These are phyloP conservation scores for Aspergillus funiculosus DNA, from an alignment of 495 filamentous ascomycete species.

Conservation along the genomic window DNA sequence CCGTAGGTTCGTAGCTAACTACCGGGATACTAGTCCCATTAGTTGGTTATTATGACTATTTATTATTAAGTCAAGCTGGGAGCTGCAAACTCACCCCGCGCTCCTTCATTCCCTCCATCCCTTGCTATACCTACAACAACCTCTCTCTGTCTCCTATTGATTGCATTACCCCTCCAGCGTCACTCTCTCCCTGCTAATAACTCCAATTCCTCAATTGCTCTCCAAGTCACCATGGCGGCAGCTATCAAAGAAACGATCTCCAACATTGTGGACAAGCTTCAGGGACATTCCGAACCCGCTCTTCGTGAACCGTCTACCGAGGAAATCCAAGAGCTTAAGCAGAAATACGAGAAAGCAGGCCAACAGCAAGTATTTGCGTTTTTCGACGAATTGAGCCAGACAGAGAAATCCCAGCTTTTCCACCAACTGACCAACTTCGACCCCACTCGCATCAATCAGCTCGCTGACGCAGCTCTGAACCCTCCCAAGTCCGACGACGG, in stretches of 20 bases:
- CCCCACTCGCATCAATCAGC: slow-evolving; percentile 73
- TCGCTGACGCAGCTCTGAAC: slow-evolving; percentile 75
- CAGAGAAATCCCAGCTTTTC: slow-evolving; percentile 74
- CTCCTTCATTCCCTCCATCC: slow-evolving; percentile 4
- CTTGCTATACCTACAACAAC: not conserved
- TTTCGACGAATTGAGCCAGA: slow-evolving; percentile 65
- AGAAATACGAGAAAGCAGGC: slow-evolving; percentile 69
- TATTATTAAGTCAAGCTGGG: slow-evolving; percentile 3
- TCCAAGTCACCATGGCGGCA: slow-evolving; percentile 33
- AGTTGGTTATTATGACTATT: too few relatives aligned
- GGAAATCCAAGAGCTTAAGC: slow-evolving; percentile 66
- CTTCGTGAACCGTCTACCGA: slow-evolving; percentile 63
- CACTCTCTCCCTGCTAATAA: slow-evolving; percentile 9
- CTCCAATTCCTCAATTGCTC: not conserved
- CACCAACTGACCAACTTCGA: slow-evolving; percentile 77
- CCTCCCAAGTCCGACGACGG: slow-evolving; percentile 54
- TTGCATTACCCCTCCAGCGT: slow-evolving; percentile 17
- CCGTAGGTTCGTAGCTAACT: slow-evolving; percentile 4
- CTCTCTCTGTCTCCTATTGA: slow-evolving; percentile 12
- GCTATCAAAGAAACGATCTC: slow-evolving; percentile 48
- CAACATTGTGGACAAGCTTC: slow-evolving; percentile 54
- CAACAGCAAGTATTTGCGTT: slow-evolving; percentile 93
- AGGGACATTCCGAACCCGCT: slow-evolving; percentile 41
- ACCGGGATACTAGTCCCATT: slow-evolving; percentile 9
- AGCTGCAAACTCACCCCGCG: slow-evolving; percentile 14